A percentile compares a stretch with the other conserved stretches of the same genome.
Evolutionary conservation across 257 asterid species (phyloP).

Genomic region (Thymus mandschuricus): DNA sequence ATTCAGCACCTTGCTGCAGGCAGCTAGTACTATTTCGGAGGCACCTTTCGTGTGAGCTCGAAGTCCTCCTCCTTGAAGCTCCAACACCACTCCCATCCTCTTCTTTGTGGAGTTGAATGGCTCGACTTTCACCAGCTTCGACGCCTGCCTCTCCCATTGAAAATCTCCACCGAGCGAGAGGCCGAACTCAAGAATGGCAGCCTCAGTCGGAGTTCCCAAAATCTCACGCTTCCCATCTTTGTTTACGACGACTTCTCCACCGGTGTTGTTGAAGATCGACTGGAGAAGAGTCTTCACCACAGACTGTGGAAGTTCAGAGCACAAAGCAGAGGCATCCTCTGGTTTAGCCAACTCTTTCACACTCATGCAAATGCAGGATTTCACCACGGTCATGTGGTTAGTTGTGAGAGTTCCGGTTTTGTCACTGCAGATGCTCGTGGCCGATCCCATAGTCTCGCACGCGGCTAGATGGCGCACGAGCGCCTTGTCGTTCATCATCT

Average conservation of each 20-base stretch:
- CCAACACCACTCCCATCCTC: conserved; percentile 78
- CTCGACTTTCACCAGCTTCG: conserved; percentile 65
- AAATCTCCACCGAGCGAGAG: conserved; percentile 74
- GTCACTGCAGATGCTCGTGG: conserved; percentile 83
- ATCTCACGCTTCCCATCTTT: conserved; percentile 63
- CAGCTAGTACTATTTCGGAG: conserved; percentile 75
- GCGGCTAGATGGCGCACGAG: conserved; percentile 87
- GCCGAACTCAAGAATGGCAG: conserved; percentile 79
- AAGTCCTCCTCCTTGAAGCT: conserved; percentile 66
- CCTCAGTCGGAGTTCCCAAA: conserved; percentile 88
- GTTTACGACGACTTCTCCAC: conserved; percentile 77
- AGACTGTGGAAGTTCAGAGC: conserved; percentile 57
- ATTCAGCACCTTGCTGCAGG: conserved; percentile 67
- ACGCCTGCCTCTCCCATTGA: conserved; percentile 47
- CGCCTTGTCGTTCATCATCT: conserved; percentile 91
- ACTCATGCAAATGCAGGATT: conserved; percentile 73
- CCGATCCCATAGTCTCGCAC: conserved; percentile 93
- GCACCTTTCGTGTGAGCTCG: conserved; percentile 90
- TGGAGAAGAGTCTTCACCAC: conserved; percentile 52
- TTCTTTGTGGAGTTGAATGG: conserved; percentile 91
- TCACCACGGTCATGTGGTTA: conserved; percentile 86
- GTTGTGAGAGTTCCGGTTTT: conserved; percentile 85
- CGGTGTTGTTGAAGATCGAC: conserved; percentile 78
- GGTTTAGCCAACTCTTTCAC: conserved; percentile 44
- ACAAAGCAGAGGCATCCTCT: conserved; percentile 38